These are phyloP conservation scores for Yarrowia porcina DNA, from an alignment of 805 yeast species.

Conservation along the genomic window DNA sequence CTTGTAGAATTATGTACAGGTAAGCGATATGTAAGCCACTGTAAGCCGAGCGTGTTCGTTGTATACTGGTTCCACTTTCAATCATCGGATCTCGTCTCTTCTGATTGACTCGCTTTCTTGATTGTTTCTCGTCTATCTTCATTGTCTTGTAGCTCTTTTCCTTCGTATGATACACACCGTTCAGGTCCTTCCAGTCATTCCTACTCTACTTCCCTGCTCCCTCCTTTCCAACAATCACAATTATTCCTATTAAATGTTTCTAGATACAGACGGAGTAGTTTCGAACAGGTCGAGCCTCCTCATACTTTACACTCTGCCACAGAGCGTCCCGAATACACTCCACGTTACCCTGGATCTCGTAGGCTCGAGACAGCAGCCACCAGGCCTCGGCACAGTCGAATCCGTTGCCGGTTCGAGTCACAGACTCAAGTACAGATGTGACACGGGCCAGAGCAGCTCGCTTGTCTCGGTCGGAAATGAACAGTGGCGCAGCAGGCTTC, in stretches of 20 bases:
- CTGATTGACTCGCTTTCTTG: no score
- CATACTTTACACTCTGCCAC: constrained; percentile 63
- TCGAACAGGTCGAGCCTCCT: constrained; percentile 55
- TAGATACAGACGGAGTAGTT: constrained; percentile 34
- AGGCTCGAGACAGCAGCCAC: constrained; percentile 62
- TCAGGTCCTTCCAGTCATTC: no score
- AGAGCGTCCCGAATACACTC: constrained; percentile 48
- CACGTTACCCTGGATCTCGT: constrained; percentile 56
- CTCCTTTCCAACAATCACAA: no score
- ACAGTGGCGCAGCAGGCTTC: constrained; percentile 34
- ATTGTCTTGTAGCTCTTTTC: no score
- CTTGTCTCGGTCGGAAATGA: constrained; percentile 54
- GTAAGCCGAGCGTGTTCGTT: no score
- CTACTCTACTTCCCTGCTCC: no score
- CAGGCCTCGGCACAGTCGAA: constrained; percentile 57
- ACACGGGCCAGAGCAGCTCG: constrained; percentile 55
- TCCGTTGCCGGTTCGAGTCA: constrained; percentile 43
- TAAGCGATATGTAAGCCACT: no score
- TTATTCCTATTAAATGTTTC: constrained; percentile 8
- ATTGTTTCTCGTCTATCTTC: no score
- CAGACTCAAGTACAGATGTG: constrained; percentile 42
- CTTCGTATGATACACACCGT: no score
- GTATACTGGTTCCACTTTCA: no score
- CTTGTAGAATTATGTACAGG: no score
- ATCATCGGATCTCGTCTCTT: no score